Evolutionary conservation across 83 land plant genomes (phyloP).

Genomic region (Isoetes engelmannii): DNA sequence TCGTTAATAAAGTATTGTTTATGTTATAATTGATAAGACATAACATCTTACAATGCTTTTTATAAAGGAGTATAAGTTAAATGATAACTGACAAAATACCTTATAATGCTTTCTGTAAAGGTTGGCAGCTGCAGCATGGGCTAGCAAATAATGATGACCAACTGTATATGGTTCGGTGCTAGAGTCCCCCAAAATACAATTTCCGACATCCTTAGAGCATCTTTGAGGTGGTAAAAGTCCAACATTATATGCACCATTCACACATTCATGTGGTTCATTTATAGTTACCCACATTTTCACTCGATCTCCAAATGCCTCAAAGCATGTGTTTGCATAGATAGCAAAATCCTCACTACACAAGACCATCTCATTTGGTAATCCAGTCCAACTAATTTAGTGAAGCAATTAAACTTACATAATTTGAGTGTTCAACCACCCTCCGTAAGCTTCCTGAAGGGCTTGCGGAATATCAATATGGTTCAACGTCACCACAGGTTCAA

Average conservation of each 20-base stretch:
- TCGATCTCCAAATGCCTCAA: slow-evolving; percentile 58
- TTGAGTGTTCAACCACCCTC: too few species aligned
- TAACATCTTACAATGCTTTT: too few species aligned
- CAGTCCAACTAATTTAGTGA: too few species aligned
- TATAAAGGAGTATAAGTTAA: too few species aligned
- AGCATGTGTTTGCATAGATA: slow-evolving; percentile 50
- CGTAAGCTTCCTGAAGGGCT: too few species aligned
- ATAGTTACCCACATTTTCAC: slow-evolving; percentile 51
- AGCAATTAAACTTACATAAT: too few species aligned
- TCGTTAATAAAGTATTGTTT: too few species aligned
- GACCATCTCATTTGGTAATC: neutral
- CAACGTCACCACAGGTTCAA: too few species aligned
- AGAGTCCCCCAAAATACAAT: slow-evolving; percentile 23
- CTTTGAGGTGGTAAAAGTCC: slow-evolving; percentile 35
- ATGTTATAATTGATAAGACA: too few species aligned
- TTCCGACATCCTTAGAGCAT: slow-evolving; percentile 12
- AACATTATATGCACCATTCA: slow-evolving; percentile 25
- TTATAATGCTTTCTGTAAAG: slow-evolving; percentile 49
- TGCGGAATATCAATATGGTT: too few species aligned
- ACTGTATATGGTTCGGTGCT: slow-evolving; percentile 48
- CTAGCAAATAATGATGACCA: slow-evolving; percentile 54
- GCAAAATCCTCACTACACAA: slow-evolving; percentile 52
- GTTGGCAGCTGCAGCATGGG: slow-evolving; percentile 61
- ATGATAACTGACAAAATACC: slow-evolving; percentile 25
- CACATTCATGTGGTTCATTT: slow-evolving; percentile 43